Evolutionary conservation across 805 yeast species (phyloP).

Genomic region (Ogataea saltuana): DNA sequence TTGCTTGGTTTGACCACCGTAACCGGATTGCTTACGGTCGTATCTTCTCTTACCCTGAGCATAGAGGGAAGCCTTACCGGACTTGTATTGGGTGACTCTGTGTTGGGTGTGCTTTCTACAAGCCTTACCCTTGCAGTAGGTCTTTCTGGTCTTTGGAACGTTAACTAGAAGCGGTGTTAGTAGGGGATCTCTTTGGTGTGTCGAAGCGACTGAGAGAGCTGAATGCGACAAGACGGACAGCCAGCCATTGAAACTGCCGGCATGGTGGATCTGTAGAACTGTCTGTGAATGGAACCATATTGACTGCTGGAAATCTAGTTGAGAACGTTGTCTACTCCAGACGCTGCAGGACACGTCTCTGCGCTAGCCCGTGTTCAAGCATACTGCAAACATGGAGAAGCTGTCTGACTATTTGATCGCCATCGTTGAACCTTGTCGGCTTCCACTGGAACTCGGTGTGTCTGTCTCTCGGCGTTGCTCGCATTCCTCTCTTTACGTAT

Average conservation of each 20-base stretch:
- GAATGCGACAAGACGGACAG: neutral
- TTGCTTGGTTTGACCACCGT: constrained; percentile 99
- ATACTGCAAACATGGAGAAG: no score
- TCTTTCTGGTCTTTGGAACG: constrained; percentile 99
- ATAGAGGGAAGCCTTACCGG: constrained; percentile 98
- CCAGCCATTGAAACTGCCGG: no score
- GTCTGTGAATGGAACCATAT: no score
- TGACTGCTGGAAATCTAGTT: no score
- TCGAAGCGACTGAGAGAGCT: neutral
- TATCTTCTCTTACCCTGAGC: constrained; percentile 99
- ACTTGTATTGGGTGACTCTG: constrained; percentile 99
- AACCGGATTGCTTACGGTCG: constrained; percentile 99
- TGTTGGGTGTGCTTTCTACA: constrained; percentile 99
- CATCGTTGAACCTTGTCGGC: no score
- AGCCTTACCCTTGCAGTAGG: constrained; percentile 99
- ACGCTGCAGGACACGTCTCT: no score
- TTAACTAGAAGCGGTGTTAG: constrained; percentile 60
- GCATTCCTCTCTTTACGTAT: neutral
- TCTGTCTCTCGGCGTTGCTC: neutral
- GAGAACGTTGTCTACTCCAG: no score
- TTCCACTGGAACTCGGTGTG: no score
- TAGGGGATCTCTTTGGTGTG: neutral
- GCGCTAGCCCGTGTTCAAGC: no score
- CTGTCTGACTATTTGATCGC: no score
- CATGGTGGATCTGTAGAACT: no score